phyloP scores from a whole-genome alignment of 345 rosid genomes.

The Ricinus communis region DNA sequence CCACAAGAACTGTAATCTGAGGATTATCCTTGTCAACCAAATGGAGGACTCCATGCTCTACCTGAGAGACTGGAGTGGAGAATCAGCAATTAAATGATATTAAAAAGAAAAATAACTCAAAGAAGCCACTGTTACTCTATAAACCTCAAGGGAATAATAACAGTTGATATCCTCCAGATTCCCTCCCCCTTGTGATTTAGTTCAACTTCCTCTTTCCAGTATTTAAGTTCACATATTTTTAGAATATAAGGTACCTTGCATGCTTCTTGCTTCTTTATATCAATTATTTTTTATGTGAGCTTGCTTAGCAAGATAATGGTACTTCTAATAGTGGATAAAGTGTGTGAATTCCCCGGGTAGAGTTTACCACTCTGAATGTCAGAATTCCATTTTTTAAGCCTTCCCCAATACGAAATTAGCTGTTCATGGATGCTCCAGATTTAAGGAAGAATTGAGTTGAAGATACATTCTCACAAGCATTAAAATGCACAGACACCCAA shows the following conservation, averaged over 20 bases:
- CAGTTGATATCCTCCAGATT: too few relatives aligned
- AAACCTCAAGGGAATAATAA: not conserved
- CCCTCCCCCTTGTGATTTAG: not conserved
- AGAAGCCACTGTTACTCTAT: not conserved
- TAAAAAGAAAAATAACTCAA: not conserved
- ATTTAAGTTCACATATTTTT: not conserved
- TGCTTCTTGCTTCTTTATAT: not conserved
- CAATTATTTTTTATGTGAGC: not conserved
- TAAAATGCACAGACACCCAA: not conserved
- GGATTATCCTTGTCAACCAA: conserved; percentile 54
- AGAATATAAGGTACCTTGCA: not conserved
- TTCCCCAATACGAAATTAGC: not conserved
- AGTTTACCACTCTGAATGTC: not conserved
- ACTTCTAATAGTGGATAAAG: not conserved
- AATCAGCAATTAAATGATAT: conserved; percentile 10
- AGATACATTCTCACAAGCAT: not conserved
- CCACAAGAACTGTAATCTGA: conserved; percentile 77
- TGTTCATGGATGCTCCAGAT: not conserved
- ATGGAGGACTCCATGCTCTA: conserved; percentile 73
- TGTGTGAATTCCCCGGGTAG: not conserved
- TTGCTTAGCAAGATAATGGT: not conserved
- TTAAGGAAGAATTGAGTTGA: not conserved
- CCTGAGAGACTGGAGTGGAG: conserved; percentile 88
- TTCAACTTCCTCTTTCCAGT: conserved; percentile 4
- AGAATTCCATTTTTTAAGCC: not conserved